A percentile compares a stretch with the other conserved stretches of the same genome.
phyloP scores from a whole-genome alignment of 768 basidiomycete genomes.

The Phylloporus scabripes region DNA sequence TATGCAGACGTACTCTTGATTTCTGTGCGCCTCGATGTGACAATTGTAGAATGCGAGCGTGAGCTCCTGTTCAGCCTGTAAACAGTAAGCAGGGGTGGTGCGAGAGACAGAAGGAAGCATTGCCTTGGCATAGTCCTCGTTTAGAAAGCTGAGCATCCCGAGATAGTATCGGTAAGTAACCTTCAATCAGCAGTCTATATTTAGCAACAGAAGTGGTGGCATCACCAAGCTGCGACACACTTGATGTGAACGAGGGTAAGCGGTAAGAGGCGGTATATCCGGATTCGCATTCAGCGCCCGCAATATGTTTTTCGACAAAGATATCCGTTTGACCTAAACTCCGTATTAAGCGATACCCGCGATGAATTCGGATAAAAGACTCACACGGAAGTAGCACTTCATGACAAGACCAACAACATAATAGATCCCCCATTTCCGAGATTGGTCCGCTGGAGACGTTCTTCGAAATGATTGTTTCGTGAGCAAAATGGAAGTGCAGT shows the following conservation, averaged over 20 bases:
- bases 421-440: constrained; percentile 89
- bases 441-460: constrained; percentile 63
- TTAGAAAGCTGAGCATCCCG: constrained; percentile 90
- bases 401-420: constrained; percentile 86
- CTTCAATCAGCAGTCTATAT: constrained; percentile 36
- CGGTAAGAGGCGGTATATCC: constrained; percentile 72
- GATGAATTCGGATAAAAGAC: constrained; percentile 22
- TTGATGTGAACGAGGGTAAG: constrained; percentile 83
- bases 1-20: constrained; percentile 67
- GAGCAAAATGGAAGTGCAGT: not conserved
- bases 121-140: constrained; percentile 86
- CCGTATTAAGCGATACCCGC: not conserved
- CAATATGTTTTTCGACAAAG: constrained; percentile 86
- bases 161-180: constrained; percentile 94
- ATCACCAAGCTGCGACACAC: constrained; percentile 35
- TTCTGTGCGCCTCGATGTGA: constrained; percentile 58
- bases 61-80: constrained; percentile 79
- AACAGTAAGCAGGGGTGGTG: not conserved
- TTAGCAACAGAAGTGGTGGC: constrained; percentile 2
- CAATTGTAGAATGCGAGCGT: constrained; percentile 85
- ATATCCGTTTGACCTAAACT: constrained; percentile 79
- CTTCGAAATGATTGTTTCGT: constrained; percentile 29
- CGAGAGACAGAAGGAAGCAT: constrained; percentile 2
- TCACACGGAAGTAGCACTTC: constrained; percentile 90
- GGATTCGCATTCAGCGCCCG: constrained; percentile 81